A percentile compares a stretch with the other conserved stretches of the same genome.
These are phyloP conservation scores for Mycena alexandri DNA, from an alignment of 768 basidiomycete genomes.

Conservation along the genomic window DNA sequence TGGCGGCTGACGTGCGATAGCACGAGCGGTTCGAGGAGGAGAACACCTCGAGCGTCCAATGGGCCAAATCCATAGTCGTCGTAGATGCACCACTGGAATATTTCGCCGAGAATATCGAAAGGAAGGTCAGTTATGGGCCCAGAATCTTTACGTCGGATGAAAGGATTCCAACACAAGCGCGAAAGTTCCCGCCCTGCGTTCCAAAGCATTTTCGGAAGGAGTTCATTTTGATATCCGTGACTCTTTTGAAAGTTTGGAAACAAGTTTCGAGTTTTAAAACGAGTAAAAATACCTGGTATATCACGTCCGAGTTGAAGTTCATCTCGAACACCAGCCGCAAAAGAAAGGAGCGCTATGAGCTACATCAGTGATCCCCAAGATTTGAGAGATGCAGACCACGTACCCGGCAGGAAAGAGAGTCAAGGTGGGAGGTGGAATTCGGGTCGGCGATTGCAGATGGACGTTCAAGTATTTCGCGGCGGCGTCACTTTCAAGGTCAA, in stretches of 20 bases:
- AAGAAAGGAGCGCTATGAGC: too few relatives aligned
- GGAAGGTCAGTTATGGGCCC: constrained; percentile 20
- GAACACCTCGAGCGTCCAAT: constrained; percentile 3
- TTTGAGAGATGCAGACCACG: too few relatives aligned
- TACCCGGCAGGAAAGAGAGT: too few relatives aligned
- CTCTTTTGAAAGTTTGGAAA: not conserved
- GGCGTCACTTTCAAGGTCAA: not conserved
- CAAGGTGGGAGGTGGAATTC: not conserved
- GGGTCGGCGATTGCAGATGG: not conserved
- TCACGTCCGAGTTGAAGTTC: not conserved
- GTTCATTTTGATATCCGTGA: not conserved
- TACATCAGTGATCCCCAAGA: not conserved
- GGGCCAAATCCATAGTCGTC: constrained; percentile 25
- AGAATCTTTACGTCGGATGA: constrained; percentile 3
- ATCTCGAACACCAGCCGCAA: too few relatives aligned
- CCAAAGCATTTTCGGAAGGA: constrained; percentile 20
- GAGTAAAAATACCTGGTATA: constrained; percentile 2
- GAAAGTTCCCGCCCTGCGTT: constrained; percentile 24
- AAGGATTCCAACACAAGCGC: constrained; percentile 16
- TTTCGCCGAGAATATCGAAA: constrained; percentile 27
- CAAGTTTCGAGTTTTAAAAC: not conserved
- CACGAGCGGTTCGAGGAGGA: constrained; percentile 30
- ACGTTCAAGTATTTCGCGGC: not conserved
- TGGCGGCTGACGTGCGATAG: constrained; percentile 42
- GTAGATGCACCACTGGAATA: constrained; percentile 24